Evolutionary conservation across 176 grass and related monocot genomes (phyloP).

Genomic region (Aechmea fasciata): DNA sequence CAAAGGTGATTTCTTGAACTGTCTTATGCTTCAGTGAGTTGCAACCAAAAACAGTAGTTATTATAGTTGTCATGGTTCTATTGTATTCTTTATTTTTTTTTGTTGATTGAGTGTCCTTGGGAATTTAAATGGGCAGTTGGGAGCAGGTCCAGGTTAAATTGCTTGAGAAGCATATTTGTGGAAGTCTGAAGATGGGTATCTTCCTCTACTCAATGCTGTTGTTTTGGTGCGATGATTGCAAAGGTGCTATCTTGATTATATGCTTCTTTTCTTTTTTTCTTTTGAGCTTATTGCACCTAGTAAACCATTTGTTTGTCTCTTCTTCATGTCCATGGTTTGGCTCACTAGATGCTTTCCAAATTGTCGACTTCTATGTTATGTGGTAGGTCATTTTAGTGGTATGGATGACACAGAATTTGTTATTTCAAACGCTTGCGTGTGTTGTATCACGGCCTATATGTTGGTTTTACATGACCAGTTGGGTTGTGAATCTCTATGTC

Average conservation of each 20-base stretch:
- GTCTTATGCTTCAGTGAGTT: constrained; percentile 8
- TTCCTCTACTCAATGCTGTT: constrained; percentile 70
- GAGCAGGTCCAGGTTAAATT: constrained; percentile 84
- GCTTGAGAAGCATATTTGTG: constrained; percentile 60
- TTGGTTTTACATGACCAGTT: too few relatives aligned
- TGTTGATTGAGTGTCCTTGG: constrained; percentile 22
- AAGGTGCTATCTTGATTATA: constrained; percentile 38
- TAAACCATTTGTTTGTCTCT: not conserved
- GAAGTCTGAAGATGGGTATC: constrained; percentile 51
- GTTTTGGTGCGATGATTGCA: constrained; percentile 49
- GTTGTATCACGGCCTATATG: too few relatives aligned
- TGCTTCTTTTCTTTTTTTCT: not conserved
- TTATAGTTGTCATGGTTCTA: too few relatives aligned
- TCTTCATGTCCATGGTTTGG: too few relatives aligned
- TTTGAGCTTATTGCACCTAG: not conserved
- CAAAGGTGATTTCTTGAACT: constrained; percentile 45
- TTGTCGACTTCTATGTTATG: too few relatives aligned
- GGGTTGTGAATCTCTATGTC: too few relatives aligned
- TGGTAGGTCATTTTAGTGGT: too few relatives aligned
- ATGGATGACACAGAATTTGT: too few relatives aligned
- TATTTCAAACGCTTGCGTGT: too few relatives aligned
- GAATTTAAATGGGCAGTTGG: constrained; percentile 90
- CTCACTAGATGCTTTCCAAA: too few relatives aligned
- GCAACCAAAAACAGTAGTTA: not conserved
- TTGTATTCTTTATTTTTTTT: constrained; percentile 23